Evolutionary conservation across 2,329 filamentous ascomycete species (phyloP).

Genomic region (Fusarium sp.): DNA sequence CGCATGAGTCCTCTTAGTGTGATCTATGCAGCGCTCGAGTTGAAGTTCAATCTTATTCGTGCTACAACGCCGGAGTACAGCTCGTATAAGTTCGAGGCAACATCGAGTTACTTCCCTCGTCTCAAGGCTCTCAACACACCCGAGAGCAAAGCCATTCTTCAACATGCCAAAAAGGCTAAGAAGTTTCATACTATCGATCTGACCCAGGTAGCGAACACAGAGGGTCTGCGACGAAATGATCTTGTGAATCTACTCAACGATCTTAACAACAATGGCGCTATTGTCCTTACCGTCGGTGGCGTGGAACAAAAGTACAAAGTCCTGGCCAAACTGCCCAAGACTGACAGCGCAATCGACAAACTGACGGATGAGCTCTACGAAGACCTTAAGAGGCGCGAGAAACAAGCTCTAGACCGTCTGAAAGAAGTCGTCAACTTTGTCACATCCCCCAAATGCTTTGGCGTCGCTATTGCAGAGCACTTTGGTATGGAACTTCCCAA

Average conservation of each 20-base stretch:
- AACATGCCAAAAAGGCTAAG: constrained; percentile 52
- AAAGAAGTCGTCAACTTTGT: constrained; percentile 64
- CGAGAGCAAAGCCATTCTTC: constrained; percentile 58
- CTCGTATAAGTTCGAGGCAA: constrained; percentile 62
- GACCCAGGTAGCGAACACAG: constrained; percentile 49
- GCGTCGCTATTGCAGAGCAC: constrained; percentile 62
- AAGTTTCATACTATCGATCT: constrained; percentile 62
- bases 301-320: constrained; percentile 67
- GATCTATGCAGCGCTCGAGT: constrained; percentile 70
- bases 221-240: constrained; percentile 55
- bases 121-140: constrained; percentile 53
- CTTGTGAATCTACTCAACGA: constrained; percentile 66
- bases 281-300: constrained; percentile 63
- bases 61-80: constrained; percentile 68
- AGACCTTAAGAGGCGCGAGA: constrained; percentile 64
- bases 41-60: constrained; percentile 66
- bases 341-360: constrained; percentile 53
- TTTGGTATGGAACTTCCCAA: constrained; percentile 66
- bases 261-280: constrained; percentile 60
- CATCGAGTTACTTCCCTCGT: constrained; percentile 45
- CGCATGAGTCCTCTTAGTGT: constrained; percentile 60
- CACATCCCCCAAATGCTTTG: constrained; percentile 63
- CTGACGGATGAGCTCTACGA: constrained; percentile 61
- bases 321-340: constrained; percentile 58
- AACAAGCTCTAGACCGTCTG: constrained; percentile 61